phyloP scores from a whole-genome alignment of 2,329 filamentous ascomycete genomes.

The Rhexocercosporidium sp. region DNA sequence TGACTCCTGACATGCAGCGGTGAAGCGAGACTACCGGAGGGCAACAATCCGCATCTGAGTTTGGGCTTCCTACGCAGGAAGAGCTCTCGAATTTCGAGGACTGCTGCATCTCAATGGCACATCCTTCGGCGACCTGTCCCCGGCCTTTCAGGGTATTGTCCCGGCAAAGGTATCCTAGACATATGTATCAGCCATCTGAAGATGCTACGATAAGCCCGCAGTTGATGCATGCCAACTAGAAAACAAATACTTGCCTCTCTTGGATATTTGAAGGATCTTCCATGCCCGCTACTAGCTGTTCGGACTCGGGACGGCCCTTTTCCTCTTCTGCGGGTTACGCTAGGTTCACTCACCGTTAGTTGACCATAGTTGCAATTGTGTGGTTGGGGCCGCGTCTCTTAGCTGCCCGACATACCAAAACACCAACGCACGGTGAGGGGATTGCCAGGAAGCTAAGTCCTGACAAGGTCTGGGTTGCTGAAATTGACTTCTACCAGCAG shows the following conservation, averaged over 20 bases:
- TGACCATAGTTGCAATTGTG: not conserved
- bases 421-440: constrained; percentile 13
- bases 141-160: constrained; percentile 6
- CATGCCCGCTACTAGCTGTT: not conserved
- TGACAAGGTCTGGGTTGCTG: constrained; percentile 14
- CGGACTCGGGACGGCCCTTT: constrained; percentile 1
- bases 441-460: not conserved
- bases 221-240: not conserved
- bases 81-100: not conserved
- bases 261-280: not conserved
- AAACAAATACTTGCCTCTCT: not conserved
- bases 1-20: constrained; percentile 16
- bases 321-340: not conserved
- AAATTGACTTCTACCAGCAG: constrained; percentile 10
- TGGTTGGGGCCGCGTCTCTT: constrained; percentile 2
- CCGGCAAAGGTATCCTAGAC: not conserved
- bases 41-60: constrained; percentile 15
- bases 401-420: not conserved
- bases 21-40: constrained; percentile 15
- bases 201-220: not conserved
- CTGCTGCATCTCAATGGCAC: not conserved
- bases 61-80: not conserved
- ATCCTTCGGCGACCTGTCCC: not conserved
- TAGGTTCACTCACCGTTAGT: constrained; percentile 7
- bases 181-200: not conserved